Conservation (phyloP, 441 rosid species). For the Raphanus hybrid region DNA sequence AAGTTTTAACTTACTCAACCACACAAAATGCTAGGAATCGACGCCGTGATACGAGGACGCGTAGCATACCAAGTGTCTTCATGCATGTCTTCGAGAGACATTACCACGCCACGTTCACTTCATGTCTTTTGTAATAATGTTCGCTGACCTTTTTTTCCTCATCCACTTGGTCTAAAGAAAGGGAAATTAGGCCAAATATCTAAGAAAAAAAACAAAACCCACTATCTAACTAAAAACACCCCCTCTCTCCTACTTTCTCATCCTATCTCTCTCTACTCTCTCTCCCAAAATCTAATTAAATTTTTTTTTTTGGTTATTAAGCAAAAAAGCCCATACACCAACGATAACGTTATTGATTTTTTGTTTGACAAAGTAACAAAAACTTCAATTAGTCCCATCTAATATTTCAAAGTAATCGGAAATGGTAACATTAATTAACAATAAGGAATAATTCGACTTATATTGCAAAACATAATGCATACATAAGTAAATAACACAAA, state of each 20-base stretch:
- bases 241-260: too few relatives aligned
- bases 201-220: too few relatives aligned
- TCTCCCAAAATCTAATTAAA: too few relatives aligned
- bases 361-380: conserved; percentile 11
- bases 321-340: too few relatives aligned
- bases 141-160: not conserved
- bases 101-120: conserved; percentile 41
- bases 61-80: conserved; percentile 42
- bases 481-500: not conserved
- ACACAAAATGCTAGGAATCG: conserved; percentile 34
- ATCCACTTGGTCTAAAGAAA: conserved; percentile 22
- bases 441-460: not conserved
- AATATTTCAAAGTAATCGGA: not conserved
- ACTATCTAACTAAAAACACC: too few relatives aligned
- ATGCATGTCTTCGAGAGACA: conserved; percentile 39
- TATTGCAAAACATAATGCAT: conserved; percentile 16
- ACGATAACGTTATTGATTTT: not conserved
- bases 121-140: conserved; percentile 8
- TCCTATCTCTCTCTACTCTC: too few relatives aligned
- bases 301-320: too few relatives aligned
- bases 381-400: conserved; percentile 5
- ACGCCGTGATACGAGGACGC: conserved; percentile 39
- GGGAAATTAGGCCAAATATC: too few relatives aligned
- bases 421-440: not conserved
- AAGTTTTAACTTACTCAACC: not conserved